phyloP scores from a whole-genome alignment of 108 stramenopile genomes.

The Cyclostephanos invisitatus region DNA sequence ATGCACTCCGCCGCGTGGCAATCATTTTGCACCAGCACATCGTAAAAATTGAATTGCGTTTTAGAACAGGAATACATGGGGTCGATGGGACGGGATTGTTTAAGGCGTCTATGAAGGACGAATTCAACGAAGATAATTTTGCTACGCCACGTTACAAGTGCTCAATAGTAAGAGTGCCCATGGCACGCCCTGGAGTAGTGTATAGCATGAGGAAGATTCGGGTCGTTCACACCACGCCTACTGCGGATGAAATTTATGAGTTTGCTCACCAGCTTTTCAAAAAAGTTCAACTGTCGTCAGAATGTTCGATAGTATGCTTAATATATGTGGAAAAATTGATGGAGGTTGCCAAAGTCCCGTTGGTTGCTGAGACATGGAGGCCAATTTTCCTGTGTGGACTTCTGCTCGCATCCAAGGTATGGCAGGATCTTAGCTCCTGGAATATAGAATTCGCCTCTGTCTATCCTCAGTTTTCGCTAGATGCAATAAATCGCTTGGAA shows the following conservation, averaged over 20 bases:
- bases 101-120: slow-evolving; percentile 65
- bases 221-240: slow-evolving; percentile 62
- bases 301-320: slow-evolving; percentile 97
- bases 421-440: slow-evolving; percentile 98
- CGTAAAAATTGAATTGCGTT: slow-evolving; percentile 84
- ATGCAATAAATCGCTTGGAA: slow-evolving; percentile 92
- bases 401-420: slow-evolving; percentile 97
- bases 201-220: slow-evolving; percentile 75
- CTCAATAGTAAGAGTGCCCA: slow-evolving; percentile 82
- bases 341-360: slow-evolving; percentile 92
- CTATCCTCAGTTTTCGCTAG: slow-evolving; percentile 94
- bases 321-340: slow-evolving; percentile 98
- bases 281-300: slow-evolving; percentile 90
- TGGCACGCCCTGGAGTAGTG: slow-evolving; percentile 79
- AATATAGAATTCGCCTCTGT: slow-evolving; percentile 97
- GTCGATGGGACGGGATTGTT: slow-evolving; percentile 58
- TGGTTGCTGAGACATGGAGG: slow-evolving; percentile 92
- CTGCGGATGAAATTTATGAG: slow-evolving; percentile 85
- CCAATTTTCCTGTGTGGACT: slow-evolving; percentile 96
- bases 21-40: slow-evolving; percentile 89
- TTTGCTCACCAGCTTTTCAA: slow-evolving; percentile 92
- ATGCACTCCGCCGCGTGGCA: slow-evolving; percentile 86
- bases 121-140: slow-evolving; percentile 75
- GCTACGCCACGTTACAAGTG: slow-evolving; percentile 75
- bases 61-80: slow-evolving; percentile 55